phyloP scores from a whole-genome alignment of 2,329 filamentous ascomycete genomes.

The Arthrobotrys pseudoclavata region DNA sequence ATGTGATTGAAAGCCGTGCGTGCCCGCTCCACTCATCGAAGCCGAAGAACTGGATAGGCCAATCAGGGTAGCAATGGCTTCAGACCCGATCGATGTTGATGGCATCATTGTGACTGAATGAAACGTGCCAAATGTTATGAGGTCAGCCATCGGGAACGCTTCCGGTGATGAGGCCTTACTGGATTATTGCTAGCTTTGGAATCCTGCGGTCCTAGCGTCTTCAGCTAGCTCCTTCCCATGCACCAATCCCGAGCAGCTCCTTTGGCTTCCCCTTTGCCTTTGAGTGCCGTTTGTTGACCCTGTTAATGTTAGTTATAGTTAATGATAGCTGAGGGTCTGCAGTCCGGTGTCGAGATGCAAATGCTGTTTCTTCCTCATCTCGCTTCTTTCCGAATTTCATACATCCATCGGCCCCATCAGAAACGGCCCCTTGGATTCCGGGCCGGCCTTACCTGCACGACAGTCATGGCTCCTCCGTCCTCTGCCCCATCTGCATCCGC shows the following conservation, averaged over 20 bases:
- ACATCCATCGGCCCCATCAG: slow-evolving; percentile 45
- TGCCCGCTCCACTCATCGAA: slow-evolving; percentile 39
- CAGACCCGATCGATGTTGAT: slow-evolving; percentile 57
- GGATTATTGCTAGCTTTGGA: slow-evolving; percentile 31
- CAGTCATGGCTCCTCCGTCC: slow-evolving; percentile 15
- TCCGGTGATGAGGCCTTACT: slow-evolving; percentile 55
- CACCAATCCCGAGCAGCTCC: slow-evolving; percentile 19
- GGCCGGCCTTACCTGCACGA: slow-evolving; percentile 30
- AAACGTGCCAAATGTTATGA: slow-evolving; percentile 52
- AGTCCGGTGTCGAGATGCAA: neutral
- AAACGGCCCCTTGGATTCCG: slow-evolving; percentile 41
- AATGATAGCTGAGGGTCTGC: neutral
- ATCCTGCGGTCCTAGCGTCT: slow-evolving; percentile 32
- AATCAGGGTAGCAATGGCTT: slow-evolving; percentile 35
- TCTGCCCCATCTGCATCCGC: slow-evolving; percentile 20
- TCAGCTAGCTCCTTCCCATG: slow-evolving; percentile 17
- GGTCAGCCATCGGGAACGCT: slow-evolving; percentile 55
- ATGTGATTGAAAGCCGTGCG: slow-evolving; percentile 32
- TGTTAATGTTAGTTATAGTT: neutral
- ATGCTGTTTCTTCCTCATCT: slow-evolving; percentile 30
- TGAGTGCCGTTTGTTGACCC: neutral
- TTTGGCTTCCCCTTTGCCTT: slow-evolving; percentile 25
- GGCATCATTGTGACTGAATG: slow-evolving; percentile 59
- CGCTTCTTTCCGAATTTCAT: slow-evolving; percentile 53
- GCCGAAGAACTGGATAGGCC: slow-evolving; percentile 43